These are phyloP conservation scores for Kodamaea derodonti DNA, from an alignment of 1,139 yeast genomes.

Conservation along the genomic window DNA sequence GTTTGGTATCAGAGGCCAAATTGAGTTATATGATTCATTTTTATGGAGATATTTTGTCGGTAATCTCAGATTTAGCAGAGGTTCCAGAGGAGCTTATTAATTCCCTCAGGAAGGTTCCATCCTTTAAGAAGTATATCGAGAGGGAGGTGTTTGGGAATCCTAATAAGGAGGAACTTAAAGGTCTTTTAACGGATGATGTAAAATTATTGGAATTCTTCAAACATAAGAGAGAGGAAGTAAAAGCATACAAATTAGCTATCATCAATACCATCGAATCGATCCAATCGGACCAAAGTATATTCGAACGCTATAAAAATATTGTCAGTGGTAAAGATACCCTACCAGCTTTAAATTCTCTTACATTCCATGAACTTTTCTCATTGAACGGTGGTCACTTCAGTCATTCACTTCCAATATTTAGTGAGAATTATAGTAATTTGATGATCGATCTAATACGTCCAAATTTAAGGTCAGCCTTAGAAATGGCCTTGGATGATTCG, in stretches of 20 bases:
- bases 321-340: slow-evolving; percentile 9
- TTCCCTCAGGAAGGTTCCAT: slow-evolving; percentile 32
- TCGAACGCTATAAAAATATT: slow-evolving; percentile 31
- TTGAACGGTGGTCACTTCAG: slow-evolving; percentile 28
- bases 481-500: slow-evolving; percentile 29
- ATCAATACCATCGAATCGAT: slow-evolving; percentile 12
- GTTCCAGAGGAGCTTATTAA: slow-evolving; percentile 7
- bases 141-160: slow-evolving; percentile 6
- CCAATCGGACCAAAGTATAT: slow-evolving; percentile 19
- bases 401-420: slow-evolving; percentile 15
- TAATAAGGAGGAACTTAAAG: slow-evolving; percentile 10
- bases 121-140: slow-evolving; percentile 38
- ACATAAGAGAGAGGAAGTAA: slow-evolving; percentile 17
- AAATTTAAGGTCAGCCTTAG: slow-evolving; percentile 29
- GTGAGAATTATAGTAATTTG: slow-evolving; percentile 38
- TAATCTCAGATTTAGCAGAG: neutral
- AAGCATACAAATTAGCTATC: slow-evolving; percentile 20
- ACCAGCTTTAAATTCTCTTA: slow-evolving; percentile 14
- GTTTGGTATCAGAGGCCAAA: slow-evolving; percentile 50
- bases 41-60: slow-evolving; percentile 34
- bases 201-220: slow-evolving; percentile 16
- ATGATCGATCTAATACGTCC: slow-evolving; percentile 41
- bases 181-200: slow-evolving; percentile 19
- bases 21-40: slow-evolving; percentile 67
- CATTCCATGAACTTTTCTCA: slow-evolving; percentile 39